Evolutionary conservation across 1,284 basidiomycete species (phyloP).

Genomic region (Malassezia vespertilionis): DNA sequence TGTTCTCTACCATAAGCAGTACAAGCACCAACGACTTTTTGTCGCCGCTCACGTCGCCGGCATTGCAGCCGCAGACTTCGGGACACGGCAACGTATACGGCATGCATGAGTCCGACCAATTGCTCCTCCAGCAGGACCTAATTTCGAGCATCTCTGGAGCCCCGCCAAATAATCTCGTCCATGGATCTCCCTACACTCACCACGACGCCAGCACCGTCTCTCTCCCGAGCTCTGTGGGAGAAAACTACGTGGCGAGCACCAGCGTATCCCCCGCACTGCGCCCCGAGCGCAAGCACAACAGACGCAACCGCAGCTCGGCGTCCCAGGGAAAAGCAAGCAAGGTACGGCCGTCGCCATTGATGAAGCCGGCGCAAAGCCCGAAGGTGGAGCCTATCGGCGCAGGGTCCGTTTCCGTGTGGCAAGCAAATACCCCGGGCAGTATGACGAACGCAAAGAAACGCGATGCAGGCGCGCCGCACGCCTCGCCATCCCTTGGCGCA

Average conservation of each 20-base stretch:
- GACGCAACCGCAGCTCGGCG: slow-evolving; percentile 33
- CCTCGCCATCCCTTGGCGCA: slow-evolving; percentile 15
- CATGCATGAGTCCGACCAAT: background rate
- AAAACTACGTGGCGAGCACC: no score
- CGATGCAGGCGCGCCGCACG: background rate
- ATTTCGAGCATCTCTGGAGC: background rate
- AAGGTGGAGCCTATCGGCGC: background rate
- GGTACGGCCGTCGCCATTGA: slow-evolving; percentile 39
- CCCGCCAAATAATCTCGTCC: no score
- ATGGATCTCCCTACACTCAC: background rate
- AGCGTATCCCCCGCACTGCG: no score
- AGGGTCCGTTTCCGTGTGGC: background rate
- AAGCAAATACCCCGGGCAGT: background rate
- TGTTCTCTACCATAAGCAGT: slow-evolving; percentile 43
- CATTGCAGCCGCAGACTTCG: slow-evolving; percentile 50
- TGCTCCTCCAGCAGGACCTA: slow-evolving; percentile 1
- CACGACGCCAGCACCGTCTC: no score
- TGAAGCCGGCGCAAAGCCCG: slow-evolving; percentile 33
- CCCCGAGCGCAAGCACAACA: no score
- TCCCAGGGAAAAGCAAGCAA: slow-evolving; percentile 34
- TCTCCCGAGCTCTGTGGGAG: no score
- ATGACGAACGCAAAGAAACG: background rate
- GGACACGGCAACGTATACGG: slow-evolving; percentile 19
- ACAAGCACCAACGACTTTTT: slow-evolving; percentile 51
- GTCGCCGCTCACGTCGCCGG: slow-evolving; percentile 55